phyloP scores from a whole-genome alignment of 1,139 yeast genomes.

The Yamadazyma diddensiae region DNA sequence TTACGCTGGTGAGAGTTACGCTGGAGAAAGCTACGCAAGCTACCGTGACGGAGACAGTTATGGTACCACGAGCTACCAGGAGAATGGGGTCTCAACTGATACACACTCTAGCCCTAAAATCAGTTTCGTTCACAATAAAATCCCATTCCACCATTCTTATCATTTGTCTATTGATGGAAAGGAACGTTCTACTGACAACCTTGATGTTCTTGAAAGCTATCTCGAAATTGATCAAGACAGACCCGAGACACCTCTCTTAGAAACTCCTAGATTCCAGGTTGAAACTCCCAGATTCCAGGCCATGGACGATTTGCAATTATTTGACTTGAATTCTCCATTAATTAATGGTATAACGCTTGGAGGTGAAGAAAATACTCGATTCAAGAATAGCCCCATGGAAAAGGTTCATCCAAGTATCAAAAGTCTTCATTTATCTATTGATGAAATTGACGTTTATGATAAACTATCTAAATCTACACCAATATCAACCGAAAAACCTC shows the following conservation, averaged over 20 bases:
- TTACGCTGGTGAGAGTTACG: not conserved
- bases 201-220: constrained; percentile 36
- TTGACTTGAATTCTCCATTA: constrained; percentile 33
- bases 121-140: constrained; percentile 9
- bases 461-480: not conserved
- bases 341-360: constrained; percentile 40
- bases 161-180: constrained; percentile 33
- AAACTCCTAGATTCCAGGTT: too few relatives aligned
- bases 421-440: constrained; percentile 34
- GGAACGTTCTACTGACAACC: constrained; percentile 17
- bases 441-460: constrained; percentile 20
- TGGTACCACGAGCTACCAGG: too few relatives aligned
- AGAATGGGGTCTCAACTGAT: not conserved
- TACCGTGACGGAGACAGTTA: too few relatives aligned
- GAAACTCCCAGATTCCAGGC: constrained; percentile 10
- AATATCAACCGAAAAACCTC: not conserved
- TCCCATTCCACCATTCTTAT: constrained; percentile 25
- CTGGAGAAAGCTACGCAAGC: not conserved
- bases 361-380: constrained; percentile 18
- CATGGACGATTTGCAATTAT: constrained; percentile 20
- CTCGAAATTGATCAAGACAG: constrained; percentile 18
- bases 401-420: constrained; percentile 13
- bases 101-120: not conserved
- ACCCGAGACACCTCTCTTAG: too few relatives aligned
- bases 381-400: constrained; percentile 12